Base-by-base conservation (phyloP, 176 grass and related monocot species). In the Aechmea fasciata region DNA sequence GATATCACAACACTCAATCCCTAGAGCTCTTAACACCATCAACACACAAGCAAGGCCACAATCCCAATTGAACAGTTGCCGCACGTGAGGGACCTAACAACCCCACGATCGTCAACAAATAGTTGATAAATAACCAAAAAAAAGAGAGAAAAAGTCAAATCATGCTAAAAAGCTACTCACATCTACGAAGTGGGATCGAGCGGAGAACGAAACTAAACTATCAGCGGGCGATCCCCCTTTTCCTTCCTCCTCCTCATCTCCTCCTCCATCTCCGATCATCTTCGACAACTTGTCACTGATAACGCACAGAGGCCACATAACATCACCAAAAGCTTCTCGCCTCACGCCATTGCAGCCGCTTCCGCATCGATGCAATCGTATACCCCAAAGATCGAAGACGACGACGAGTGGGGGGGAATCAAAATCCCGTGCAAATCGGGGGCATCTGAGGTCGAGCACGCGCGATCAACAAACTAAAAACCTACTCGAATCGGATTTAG, bases 21-120 rank as follows among this genome's bases (percentile, higher is more conserved):
- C 90, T 3, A 99, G 66, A 25, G 90, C 90, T 83, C 82, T 79
- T 0, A 99, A 71, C 74, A 99, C 90, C 94, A 99, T 99, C 80
- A 93, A 73, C 68, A 99, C 89, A 70, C 94, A 99, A 26, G 94
- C 90, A 57, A 93, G 87, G 20, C 90, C 94, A 82, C 90, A 99
- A 73, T 99, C 94, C 94, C 94, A 99, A 80, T 80, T 87, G 82
- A 86, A 99, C 54, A 85, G 80, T 72, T 99, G 94, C 72, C 83
- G 84, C 66, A 99, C 90, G 72, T 93, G 94, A 49, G 90, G 94
- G 18, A 99, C 94, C 94, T 99, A 68, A 15, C 57, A 57, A 18
- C 25, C 25, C 14, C 54, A 75, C 13, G 23, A 80, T 52, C 63
- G 18, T 4, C 72, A 65, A 76, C 53, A 10, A 10, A 51, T 48